Evolutionary conservation across 192 early-diverging fungal genomes (phyloP), one percentile per base, ranked within the genome.

Genomic region (Entomortierella lignicola): DNA sequence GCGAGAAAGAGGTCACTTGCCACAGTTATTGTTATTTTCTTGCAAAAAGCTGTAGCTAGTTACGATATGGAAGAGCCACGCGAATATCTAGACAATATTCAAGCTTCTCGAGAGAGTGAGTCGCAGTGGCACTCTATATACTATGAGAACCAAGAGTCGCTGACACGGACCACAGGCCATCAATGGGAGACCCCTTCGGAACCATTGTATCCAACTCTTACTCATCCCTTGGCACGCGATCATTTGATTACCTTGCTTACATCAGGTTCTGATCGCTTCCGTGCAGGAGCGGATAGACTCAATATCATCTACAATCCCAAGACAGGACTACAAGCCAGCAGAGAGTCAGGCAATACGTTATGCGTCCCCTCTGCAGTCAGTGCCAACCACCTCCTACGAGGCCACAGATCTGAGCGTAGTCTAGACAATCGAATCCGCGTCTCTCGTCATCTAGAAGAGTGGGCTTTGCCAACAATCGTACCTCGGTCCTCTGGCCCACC

Each of bases 51-150:
- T 18, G 57, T 60, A 2, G 23, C 23, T 7, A 27, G 25, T 11
- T 79, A 69, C 20, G 57, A 41, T 0, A 79, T 79, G 75, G 18
- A 56, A 15, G 75, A 64, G 31, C 75, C 75, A 10, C 48, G 25
- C 1, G 75, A 79, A 21, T 79, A 79, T 43, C 56, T 79, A 1
- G 67, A 79, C 26, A 79, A 68, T 57, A 79, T 79, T 37, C 52
- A 70, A 41, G 39, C 21, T 0, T 79, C 75, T 1, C 61, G 75
- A 20, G 68, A 70, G 31, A 65, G 41, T 20, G 67, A 79, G 39
- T 79, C 67, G 0, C 75, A 79, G 41, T 79, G 75, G 75, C 34
- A 55, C 41, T 50, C 72, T 0, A 60, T 74, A 13, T 59, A 74
- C n/a, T 74, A 74, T 20, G 63, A 63, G 41, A 74, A 63, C 43